Evolutionary conservation across 1,139 yeast species (phyloP), one percentile per base, ranked within the genome.

Genomic region (Yamadazyma triangularis): DNA sequence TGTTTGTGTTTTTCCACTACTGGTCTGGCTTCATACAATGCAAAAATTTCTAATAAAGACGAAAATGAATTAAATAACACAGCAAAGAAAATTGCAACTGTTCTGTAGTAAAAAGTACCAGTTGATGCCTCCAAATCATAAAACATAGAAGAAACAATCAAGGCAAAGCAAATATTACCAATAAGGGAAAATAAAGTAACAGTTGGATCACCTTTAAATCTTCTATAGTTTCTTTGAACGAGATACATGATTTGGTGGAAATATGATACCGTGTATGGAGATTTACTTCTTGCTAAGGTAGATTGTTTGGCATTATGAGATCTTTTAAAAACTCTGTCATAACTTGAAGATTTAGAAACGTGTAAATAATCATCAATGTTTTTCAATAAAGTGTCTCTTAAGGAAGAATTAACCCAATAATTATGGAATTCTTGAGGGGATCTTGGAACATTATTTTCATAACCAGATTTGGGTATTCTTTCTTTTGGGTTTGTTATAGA

Each of bases 401-500:
- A 52, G 4, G 45, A 43, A 10, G 61, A 56, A 4, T 34, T 36
- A 24, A 42, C 44, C 63, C 63, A 57, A 33, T 41, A 45, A 2
- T 34, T 35, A 27, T 52, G 47, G 35, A 57, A 56, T 34, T 57
- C 60, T 12, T 32, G 27, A 3, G 62, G 40, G 6, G 60, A 44
- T 15, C 39, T 39, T 5, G 63, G 63, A 2, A 58, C 63, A 29
- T 40, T 49, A 18, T 37, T 37, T 39, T 62, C 65, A 37, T 48
- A 70, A 2, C 89, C 93, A 12, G 60, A 53, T 35, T 57, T 56
- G 5, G 73, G 56, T 10, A 63, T 56, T 55, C 93, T 73, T 54
- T 82, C 93, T 4, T 66, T 58, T 6, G 94, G 89, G 45, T 79
- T 79, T 3, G 94, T 82, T 30, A 85, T 63, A 1, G 93, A 77